phyloP scores from a whole-genome alignment of 371 early-diverging fungal species.

The Rhizopus arrhizus region DNA sequence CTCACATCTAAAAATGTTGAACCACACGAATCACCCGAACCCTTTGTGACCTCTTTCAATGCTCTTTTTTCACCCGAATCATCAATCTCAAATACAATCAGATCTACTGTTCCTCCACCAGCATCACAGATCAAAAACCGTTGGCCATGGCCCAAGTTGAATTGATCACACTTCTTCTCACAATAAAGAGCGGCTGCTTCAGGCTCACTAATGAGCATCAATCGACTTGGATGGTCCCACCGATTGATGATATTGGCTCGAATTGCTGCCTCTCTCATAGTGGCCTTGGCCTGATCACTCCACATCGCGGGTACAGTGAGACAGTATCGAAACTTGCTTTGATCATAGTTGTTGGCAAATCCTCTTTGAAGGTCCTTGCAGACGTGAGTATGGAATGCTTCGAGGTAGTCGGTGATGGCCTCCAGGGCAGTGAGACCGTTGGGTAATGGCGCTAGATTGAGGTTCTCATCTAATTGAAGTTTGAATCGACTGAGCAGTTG shows the following conservation, averaged over 20 bases:
- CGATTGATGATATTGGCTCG: slow-evolving; percentile 37
- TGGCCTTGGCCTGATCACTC: slow-evolving; percentile 42
- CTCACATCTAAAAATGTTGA: slow-evolving; percentile 54
- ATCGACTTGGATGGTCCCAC: slow-evolving; percentile 36
- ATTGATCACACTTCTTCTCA: slow-evolving; percentile 31
- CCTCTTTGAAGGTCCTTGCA: slow-evolving; percentile 51
- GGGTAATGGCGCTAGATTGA: slow-evolving; percentile 36
- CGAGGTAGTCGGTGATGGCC: slow-evolving; percentile 49
- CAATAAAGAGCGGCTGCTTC: slow-evolving; percentile 47
- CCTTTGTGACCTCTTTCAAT: slow-evolving; percentile 48
- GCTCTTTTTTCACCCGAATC: slow-evolving; percentile 25
- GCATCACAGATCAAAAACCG: slow-evolving; percentile 64
- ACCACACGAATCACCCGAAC: slow-evolving; percentile 54
- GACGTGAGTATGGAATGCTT: slow-evolving; percentile 49
- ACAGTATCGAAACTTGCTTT: slow-evolving; percentile 41
- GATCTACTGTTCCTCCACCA: slow-evolving; percentile 65
- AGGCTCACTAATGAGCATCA: slow-evolving; percentile 56
- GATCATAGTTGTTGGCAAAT: slow-evolving; percentile 47
- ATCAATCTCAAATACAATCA: slow-evolving; percentile 42
- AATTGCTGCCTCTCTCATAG: slow-evolving; percentile 46
- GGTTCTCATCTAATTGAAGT: slow-evolving; percentile 49
- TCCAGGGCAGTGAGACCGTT: slow-evolving; percentile 44
- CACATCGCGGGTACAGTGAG: slow-evolving; percentile 50
- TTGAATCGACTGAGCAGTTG: slow-evolving; percentile 49
- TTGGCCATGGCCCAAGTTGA: slow-evolving; percentile 26